These are phyloP conservation scores for Metschnikowia hibisci DNA, from an alignment of 805 yeast genomes.

Conservation along the genomic window DNA sequence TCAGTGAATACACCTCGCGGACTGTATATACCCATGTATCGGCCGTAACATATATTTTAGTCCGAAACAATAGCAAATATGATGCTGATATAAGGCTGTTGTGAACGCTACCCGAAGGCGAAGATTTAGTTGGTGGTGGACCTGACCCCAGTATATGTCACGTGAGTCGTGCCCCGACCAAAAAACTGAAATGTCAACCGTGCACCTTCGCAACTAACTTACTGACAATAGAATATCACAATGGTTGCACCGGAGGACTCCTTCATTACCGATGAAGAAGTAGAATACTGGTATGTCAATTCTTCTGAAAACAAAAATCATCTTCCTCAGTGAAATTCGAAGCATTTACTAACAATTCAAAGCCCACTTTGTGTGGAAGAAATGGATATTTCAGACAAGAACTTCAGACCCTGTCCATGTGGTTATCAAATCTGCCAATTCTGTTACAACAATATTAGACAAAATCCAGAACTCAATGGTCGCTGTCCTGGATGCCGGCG, in stretches of 20 bases:
- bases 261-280: slow-evolving; percentile 75
- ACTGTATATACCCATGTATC: slow-evolving; percentile 1
- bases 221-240: slow-evolving; percentile 10
- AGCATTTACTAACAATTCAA: slow-evolving; percentile 18
- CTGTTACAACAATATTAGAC: slow-evolving; percentile 94
- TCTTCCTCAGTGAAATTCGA: neutral
- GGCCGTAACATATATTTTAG: neutral
- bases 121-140: neutral
- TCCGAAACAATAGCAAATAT: no score
- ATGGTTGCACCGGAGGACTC: slow-evolving; percentile 20
- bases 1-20: neutral
- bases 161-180: slow-evolving; percentile 14
- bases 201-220: slow-evolving; percentile 1
- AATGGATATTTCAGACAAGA: slow-evolving; percentile 92
- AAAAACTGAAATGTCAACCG: slow-evolving; percentile 1
- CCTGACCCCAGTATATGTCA: slow-evolving; percentile 2
- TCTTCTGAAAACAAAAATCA: neutral
- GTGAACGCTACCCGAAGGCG: no score
- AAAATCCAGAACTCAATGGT: slow-evolving; percentile 92
- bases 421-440: slow-evolving; percentile 98
- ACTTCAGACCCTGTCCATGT: slow-evolving; percentile 99
- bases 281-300: slow-evolving; percentile 57
- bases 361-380: slow-evolving; percentile 97
- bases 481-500: slow-evolving; percentile 98
- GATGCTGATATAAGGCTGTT: no score